A percentile compares a stretch with the other conserved stretches of the same genome.
phyloP scores from a whole-genome alignment of 148 eudicot species.

The Camellia sinensis region DNA sequence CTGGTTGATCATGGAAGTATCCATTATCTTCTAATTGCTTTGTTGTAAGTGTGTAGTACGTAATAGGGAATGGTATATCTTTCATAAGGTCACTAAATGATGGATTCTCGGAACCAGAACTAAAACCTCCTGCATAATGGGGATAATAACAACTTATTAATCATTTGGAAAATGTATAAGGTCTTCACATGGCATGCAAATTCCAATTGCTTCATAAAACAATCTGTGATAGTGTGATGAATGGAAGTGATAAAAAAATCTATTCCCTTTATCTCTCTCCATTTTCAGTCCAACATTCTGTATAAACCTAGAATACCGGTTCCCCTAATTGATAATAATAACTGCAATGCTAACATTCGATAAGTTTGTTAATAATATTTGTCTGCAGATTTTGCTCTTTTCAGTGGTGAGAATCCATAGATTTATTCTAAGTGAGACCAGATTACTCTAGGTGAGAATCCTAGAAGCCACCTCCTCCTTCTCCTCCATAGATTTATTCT shows the following conservation, averaged over 20 bases:
- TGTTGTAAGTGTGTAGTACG: constrained; percentile 77
- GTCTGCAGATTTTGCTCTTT: background rate
- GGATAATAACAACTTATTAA: background rate
- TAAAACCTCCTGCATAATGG: constrained; percentile 38
- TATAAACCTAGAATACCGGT: too few relatives aligned
- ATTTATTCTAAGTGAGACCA: background rate
- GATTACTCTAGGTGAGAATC: too few relatives aligned
- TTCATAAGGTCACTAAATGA: constrained; percentile 41
- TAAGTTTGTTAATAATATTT: background rate
- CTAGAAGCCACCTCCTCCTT: too few relatives aligned
- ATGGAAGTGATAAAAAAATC: background rate
- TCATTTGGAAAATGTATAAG: background rate
- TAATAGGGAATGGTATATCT: constrained; percentile 72
- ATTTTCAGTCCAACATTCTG: background rate
- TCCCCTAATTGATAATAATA: too few relatives aligned
- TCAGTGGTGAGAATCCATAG: background rate
- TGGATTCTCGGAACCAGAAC: constrained; percentile 22
- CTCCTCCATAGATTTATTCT: background rate
- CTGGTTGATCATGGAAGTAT: constrained; percentile 59
- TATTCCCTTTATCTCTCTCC: background rate
- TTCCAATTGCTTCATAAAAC: background rate
- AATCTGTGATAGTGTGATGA: background rate
- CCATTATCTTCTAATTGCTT: constrained; percentile 89
- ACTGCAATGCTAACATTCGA: background rate
- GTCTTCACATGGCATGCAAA: background rate